Percentiles rank a stretch among this genome's conserved stretches.
Evolutionary conservation across 2,329 filamentous ascomycete genomes (phyloP).

Genomic region (Colletotrichum sp.): DNA sequence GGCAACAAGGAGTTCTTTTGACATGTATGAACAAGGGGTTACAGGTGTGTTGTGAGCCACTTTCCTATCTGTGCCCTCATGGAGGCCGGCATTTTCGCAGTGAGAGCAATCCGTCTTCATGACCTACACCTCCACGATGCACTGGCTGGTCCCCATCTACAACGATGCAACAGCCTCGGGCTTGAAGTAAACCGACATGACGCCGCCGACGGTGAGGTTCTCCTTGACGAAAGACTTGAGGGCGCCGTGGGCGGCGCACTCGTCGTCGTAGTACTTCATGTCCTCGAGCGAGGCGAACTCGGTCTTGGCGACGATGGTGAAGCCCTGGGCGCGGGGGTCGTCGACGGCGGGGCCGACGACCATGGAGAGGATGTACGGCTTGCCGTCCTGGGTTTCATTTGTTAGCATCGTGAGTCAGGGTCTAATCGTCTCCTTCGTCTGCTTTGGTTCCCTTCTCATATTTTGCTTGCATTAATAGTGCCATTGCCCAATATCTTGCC

Average conservation of each 20-base stretch:
- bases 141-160: background rate
- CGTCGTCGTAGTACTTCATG: constrained; percentile 72
- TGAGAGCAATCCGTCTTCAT: background rate
- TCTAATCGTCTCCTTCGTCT: background rate
- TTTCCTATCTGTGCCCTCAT: background rate
- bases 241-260: constrained; percentile 45
- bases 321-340: constrained; percentile 68
- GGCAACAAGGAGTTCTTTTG: background rate
- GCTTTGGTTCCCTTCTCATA: accelerated
- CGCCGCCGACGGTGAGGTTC: constrained; percentile 36
- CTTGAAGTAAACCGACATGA: constrained; percentile 47
- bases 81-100: background rate
- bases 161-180: constrained; percentile 28
- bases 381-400: constrained; percentile 61
- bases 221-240: constrained; percentile 41
- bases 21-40: background rate
- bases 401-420: background rate
- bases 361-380: constrained; percentile 70
- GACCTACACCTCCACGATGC: background rate
- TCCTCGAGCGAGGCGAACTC: constrained; percentile 70
- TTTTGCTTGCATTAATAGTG: background rate
- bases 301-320: constrained; percentile 66
- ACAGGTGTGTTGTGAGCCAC: background rate
- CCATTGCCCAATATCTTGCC: background rate
- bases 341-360: constrained; percentile 57